phyloP scores from a whole-genome alignment of 352 stramenopile genomes.

The Aphanomyces euteiches region DNA sequence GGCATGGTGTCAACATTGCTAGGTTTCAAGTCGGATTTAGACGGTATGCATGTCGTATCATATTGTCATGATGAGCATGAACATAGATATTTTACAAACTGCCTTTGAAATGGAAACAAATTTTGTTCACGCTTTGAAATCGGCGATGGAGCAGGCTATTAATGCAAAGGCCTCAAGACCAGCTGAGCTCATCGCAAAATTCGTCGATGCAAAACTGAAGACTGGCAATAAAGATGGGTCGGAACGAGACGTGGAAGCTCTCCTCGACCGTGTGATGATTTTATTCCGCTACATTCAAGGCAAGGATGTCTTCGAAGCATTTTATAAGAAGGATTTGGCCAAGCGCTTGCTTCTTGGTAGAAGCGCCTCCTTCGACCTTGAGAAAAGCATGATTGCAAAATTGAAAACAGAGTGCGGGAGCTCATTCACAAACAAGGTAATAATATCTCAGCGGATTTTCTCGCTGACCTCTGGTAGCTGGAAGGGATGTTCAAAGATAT shows the following conservation, averaged over 20 bases:
- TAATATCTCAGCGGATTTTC: background rate
- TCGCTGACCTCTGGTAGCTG: slow-evolving; percentile 51
- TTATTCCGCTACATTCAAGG: slow-evolving; percentile 95
- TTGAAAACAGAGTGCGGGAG: slow-evolving; percentile 98
- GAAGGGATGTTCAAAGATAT: slow-evolving; percentile 99
- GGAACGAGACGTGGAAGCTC: slow-evolving; percentile 81
- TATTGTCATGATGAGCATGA: background rate
- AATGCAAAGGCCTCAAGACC: slow-evolving; percentile 82
- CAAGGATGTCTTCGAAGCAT: slow-evolving; percentile 99
- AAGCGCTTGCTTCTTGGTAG: slow-evolving; percentile 94
- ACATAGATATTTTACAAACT: slow-evolving; percentile 39
- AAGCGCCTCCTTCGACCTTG: slow-evolving; percentile 90
- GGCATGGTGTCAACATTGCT: slow-evolving; percentile 88
- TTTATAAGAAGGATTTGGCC: slow-evolving; percentile 97
- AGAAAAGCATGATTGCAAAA: slow-evolving; percentile 96
- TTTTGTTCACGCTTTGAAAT: slow-evolving; percentile 82
- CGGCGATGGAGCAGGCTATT: slow-evolving; percentile 86
- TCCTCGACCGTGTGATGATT: slow-evolving; percentile 91
- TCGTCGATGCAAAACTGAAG: slow-evolving; percentile 85
- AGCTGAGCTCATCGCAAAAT: slow-evolving; percentile 90
- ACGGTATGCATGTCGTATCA: slow-evolving; percentile 44
- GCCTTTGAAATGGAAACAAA: slow-evolving; percentile 70
- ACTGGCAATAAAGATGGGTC: slow-evolving; percentile 79
- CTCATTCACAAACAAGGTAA: slow-evolving; percentile 95
- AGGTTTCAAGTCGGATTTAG: slow-evolving; percentile 76